These are phyloP conservation scores for Chenopodium album DNA, from an alignment of 148 eudicot genomes.

Conservation along the genomic window DNA sequence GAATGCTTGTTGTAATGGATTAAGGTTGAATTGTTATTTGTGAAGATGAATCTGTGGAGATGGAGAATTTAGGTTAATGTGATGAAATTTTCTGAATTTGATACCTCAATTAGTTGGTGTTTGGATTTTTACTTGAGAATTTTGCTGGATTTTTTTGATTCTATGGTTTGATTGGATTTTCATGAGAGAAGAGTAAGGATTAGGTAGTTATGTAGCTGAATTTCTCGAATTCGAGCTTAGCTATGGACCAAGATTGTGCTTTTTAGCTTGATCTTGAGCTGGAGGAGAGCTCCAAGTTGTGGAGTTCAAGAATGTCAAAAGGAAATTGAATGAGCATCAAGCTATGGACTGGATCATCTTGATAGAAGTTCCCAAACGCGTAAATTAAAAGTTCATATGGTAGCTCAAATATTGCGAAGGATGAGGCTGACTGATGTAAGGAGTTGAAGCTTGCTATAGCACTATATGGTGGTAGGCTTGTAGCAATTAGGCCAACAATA, in stretches of 20 bases:
- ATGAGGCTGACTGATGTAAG: neutral
- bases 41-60: conserved; percentile 4
- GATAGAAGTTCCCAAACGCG: too few species aligned
- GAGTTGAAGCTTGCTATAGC: neutral
- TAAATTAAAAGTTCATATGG: neutral
- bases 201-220: neutral
- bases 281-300: neutral
- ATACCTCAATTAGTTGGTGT: neutral
- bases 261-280: neutral
- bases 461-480: too few species aligned
- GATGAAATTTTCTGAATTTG: neutral
- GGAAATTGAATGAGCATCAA: neutral
- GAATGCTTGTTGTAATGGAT: neutral
- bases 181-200: neutral
- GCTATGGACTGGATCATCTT: neutral
- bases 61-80: neutral
- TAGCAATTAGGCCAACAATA: neutral
- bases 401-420: neutral
- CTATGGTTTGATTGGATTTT: neutral
- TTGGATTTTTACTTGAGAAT: neutral
- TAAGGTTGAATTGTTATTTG: neutral
- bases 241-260: neutral
- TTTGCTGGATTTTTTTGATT: neutral
- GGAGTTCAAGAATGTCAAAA: neutral
- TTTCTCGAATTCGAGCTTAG: neutral